Evolutionary conservation across 1,139 yeast genomes (phyloP), one percentile per base, ranked within the genome.

Genomic region (Saccharomyces pastorianus): DNA sequence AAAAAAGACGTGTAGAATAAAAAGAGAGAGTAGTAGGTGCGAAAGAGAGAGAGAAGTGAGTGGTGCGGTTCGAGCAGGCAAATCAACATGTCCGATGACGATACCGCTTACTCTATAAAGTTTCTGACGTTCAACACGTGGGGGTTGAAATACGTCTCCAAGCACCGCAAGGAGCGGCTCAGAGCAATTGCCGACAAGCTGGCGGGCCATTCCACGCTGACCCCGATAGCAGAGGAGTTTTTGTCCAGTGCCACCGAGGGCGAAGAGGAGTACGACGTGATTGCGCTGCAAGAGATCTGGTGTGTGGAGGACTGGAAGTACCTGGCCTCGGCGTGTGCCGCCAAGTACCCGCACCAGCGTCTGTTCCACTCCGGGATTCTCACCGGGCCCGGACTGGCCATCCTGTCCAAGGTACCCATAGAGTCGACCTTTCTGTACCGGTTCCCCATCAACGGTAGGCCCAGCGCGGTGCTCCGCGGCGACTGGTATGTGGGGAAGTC

Each of bases 401-500:
- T 93, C 4, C 70, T 95, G 51, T 88, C 96, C 9, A 84, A 87
- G 62, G 80, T 88, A 61, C 97, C 97, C 2, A 89, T 93, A 32
- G 82, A 79, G 51, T 81, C 84, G 31, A 82, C 96, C 0, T 87
- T 85, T 64, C 71, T 93, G 51, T 86, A 87, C 65, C 73, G 96
- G 47, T 93, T 88, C 66, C 96, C 97, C 0, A 80, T 93, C 57
- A 93, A 91, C 70, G 99, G 99, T 1, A 76, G 96, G 51, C 96
- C 98, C 0, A 83, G 91, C 41, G 99, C 99, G 0, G 85, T 95
- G 58, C 86, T 81, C 73, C 74, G 98, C 57, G 99, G 99, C 29
- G 99, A 93, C 69, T 93, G 97, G 96, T 88, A 81, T 61, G 99
- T 95, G 26, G 99, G 99, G 2, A 93, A 93, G 68, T 80, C 95